Base-by-base conservation (phyloP, 495 filamentous ascomycete species). In the Bacidia gigantensis region DNA sequence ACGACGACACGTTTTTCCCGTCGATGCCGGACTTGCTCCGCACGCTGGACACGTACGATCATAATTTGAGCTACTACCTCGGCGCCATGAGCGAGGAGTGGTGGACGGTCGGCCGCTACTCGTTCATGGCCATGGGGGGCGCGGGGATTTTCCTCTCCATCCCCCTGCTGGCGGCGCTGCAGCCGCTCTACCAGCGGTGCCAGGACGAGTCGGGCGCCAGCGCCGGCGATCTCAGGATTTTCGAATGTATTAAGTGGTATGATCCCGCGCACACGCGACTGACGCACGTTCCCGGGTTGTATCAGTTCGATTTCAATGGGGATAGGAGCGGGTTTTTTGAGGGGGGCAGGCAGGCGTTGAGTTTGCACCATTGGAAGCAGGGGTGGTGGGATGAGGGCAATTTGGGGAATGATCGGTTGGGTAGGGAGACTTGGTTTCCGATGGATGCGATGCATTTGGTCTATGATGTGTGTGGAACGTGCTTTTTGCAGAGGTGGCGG, bases 1-100 rank as follows among this genome's bases (percentile, higher is more conserved):
- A 86, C 60, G 82, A 86, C 62, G 82, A 86, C 60, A 84, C 82
- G 3, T 83, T 83, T 57, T 79, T 81, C 65, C 67, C 72, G 0
- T 76, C 71, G 18, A 69, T 80, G 63, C 51, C 63, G 11, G 62
- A 64, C 12, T 61, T 83, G n/a, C 60, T 76, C 3, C 52, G 67
- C 2, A 72, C 67, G 24, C 62, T 82, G 1, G 52, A 26, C 14
- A 46, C 61, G 21, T 76, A 77, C 58, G 69, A 80, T 49, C 60
- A 72, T 41, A 63, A 59, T 1, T 60, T 71, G 39, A 65, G 66
- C 14, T 65, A 69, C 54, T 81, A 80, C 52, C 66, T 81, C 20
- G 77, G 79, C 26, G 67, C 73, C 43, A 62, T 81, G 10, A 76
- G 76, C n/a, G 77, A 79, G 58, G 72, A 69, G 38, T 57, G 74